Conservation (phyloP, 2,329 filamentous ascomycete genomes). For the Aspergillus luchuensis region DNA sequence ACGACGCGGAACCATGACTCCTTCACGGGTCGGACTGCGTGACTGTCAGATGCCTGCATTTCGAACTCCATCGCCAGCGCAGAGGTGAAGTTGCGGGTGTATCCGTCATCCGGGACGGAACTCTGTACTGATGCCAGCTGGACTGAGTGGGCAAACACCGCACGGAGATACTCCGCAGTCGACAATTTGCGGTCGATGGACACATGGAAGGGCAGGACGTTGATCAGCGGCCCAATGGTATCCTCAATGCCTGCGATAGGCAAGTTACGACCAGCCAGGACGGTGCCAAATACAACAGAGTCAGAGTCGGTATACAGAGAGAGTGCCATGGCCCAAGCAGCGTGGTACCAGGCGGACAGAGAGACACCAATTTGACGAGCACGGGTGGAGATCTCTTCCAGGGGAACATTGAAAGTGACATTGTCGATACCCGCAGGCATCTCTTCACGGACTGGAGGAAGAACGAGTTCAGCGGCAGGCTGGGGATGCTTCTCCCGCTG, state of each 20-base stretch:
- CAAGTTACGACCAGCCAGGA: constrained; percentile 12
- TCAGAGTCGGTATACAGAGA: not conserved
- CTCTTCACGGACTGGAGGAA: not conserved
- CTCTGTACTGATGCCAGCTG: constrained; percentile 6
- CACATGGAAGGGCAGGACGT: constrained; percentile 31
- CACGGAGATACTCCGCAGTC: not conserved
- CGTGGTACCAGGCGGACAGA: constrained; percentile 1
- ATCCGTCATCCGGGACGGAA: constrained; percentile 3
- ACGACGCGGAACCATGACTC: not conserved
- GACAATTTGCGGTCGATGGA: constrained; percentile 10
- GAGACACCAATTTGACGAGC: constrained; percentile 4
- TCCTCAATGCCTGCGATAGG: constrained; percentile 18
- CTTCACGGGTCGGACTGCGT: not conserved
- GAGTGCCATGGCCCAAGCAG: constrained; percentile 13
- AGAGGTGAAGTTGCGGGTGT: constrained; percentile 4
- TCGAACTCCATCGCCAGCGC: constrained; percentile 9
- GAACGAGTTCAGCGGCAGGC: not conserved
- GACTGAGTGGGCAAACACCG: not conserved
- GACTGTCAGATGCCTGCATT: not conserved
- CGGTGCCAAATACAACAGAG: constrained; percentile 9
- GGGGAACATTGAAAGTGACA: not conserved
- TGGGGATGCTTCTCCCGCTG: not conserved
- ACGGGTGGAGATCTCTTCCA: constrained; percentile 1
- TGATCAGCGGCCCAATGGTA: constrained; percentile 40
- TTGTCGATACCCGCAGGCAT: not conserved